Base-by-base conservation (phyloP, 345 rosid genomes). In the Moricandia arvensis region DNA sequence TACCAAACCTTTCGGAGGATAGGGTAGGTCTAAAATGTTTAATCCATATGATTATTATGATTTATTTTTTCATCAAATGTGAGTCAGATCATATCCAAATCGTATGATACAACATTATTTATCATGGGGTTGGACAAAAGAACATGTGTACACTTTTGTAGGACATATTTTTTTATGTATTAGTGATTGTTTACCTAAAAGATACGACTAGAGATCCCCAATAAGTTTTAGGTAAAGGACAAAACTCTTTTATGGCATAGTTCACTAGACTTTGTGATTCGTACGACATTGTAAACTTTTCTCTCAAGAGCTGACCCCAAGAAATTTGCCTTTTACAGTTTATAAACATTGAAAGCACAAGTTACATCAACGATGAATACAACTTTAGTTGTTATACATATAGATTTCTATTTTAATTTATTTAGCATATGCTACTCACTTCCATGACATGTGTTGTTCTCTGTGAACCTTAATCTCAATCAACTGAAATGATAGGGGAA, bases 391-490 rank as follows among this genome's bases (percentile, higher is more conserved):
- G 31, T 29, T 17, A 31, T 43, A 55, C 59, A 64, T 24, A 35
- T 29, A 29, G 35, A 43, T 21, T 53, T 71, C 59, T 68, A 26
- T 68, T 51, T 65, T 55, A 24, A 24, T 71, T 64, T 71, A 45
- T 59, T 34, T 59, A 47, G 72, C 47, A 71, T 3, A 71, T 35
- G 63, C 63, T 71, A 45, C 43, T 77, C 76, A 43, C 61, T 71
- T 71, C 71, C 54, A 54, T 29, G 54, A 64, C 75, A 63, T 49
- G 45, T 71, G 72, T 71, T 71, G 72, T 58, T 71, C 66, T 71
- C 57, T 71, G 30, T 59, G 76, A 65, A 66, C 72, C 76, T 77
- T 77, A 47, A 47, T 63, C 61, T 70, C 63, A 47, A 47, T 35
- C 76, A 58, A 66, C 60, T 66, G 72, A 65, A 64, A 77, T 34